phyloP scores from a whole-genome alignment of 768 basidiomycete species.

The Mycena albidolilacea region DNA sequence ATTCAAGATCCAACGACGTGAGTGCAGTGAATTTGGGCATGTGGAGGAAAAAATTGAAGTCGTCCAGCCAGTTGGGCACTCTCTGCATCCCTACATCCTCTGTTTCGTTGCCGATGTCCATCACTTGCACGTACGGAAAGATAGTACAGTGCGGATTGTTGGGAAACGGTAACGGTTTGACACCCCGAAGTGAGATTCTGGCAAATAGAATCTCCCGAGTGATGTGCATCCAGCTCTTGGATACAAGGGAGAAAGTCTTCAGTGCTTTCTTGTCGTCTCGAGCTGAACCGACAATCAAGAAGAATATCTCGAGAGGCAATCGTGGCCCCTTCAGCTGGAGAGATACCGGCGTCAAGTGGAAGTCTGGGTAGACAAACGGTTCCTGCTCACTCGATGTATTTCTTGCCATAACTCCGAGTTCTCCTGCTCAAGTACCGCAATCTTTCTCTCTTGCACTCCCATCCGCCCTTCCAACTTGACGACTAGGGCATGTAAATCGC shows the following conservation, averaged over 20 bases:
- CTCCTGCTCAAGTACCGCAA: no score
- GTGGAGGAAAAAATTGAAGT: no score
- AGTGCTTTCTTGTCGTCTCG: neutral
- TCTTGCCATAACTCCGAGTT: neutral
- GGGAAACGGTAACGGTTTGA: neutral
- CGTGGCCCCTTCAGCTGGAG: constrained; percentile 6
- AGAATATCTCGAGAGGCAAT: constrained; percentile 11
- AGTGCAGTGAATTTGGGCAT: no score
- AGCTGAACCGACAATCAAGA: neutral
- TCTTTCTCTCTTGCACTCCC: no score
- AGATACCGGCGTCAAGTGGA: neutral
- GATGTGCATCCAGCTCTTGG: constrained; percentile 3
- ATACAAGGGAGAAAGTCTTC: neutral
- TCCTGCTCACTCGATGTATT: constrained; percentile 8
- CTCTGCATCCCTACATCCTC: no score
- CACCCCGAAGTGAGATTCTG: neutral
- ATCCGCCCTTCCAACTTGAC: constrained; percentile 1
- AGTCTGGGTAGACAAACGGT: neutral
- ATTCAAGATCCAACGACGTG: no score
- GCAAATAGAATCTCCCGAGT: neutral
- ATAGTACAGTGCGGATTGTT: constrained; percentile 6
- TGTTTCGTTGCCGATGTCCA: neutral
- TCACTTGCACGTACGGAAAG: constrained; percentile 5
- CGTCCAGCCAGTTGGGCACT: no score
- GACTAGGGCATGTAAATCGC: neutral